Base-by-base conservation (phyloP, 352 stramenopile genomes). In the Pythium phragmitis region DNA sequence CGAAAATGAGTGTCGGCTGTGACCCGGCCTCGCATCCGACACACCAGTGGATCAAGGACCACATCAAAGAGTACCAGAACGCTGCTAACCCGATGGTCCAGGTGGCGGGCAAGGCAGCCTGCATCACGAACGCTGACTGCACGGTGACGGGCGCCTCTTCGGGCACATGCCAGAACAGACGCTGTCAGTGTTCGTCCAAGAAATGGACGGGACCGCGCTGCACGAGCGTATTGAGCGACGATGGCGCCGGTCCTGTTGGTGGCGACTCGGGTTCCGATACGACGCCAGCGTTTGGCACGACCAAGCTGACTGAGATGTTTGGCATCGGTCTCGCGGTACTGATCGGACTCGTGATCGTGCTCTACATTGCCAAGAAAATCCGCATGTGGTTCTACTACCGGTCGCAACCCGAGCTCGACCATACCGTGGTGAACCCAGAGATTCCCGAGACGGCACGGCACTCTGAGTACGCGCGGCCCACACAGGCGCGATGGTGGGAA, bases 31-130 rank as follows among this genome's bases (percentile, higher is more conserved):
- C 72, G 2, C 82, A 92, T 53, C 82, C 85, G 1, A 94, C 85
- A 8, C 69, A 63, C 7, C 64, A 89, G 56, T 94, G 83, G 80
- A 94, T 94, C 45, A 28, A 76, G 0, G 77, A 87, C 23, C 83
- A 94, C 57, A 65, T 94, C 9, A 69, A 88, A 16, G 77, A 89
- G 33, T 94, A 94, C 64, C 61, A 86, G 50, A 80, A 92, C 52
- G 63, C 72, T 7, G 66, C 84, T 11, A 94, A 94, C 52, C 61
- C 67, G 39, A 42, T 74, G 0, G 42, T 82, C 0, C 73, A 84
- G 12, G 86, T 95, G 16, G 45, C 49, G 16, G 86, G 86, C 2
- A 80, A 75, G 21, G 82, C 65, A 0, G 85, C 86, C 30, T 95
- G 86, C 57, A 63, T 55, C 4, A 65, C 53, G 0, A 68, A 89